Evolutionary conservation across 805 yeast genomes (phyloP), one percentile per base, ranked within the genome.

Genomic region (Candida saitoana): DNA sequence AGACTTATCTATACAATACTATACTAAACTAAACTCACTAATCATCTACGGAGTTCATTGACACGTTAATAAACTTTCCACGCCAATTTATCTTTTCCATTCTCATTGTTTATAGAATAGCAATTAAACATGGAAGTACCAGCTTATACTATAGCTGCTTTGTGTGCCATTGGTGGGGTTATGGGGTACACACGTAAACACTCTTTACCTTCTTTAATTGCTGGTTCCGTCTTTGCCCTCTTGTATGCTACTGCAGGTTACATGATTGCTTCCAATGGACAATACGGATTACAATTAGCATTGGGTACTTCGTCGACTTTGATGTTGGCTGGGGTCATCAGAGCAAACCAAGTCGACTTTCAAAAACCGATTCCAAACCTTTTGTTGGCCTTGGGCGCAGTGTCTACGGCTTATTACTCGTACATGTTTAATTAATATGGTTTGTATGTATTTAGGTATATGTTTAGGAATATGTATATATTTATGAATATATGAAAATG

Each of bases 201-300:
- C 9, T 86, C 96, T 2, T 56, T 82, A 29, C 95, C 95, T 17
- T 87, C 96, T 0, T 71, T 90, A 41, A 65, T 79, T 37, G 96
- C 91, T 1, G 97, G 97, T 31, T 49, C 77, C 7, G 62, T 80
- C 1, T 68, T 85, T 48, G 72, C 84, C 11, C 67, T 76, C 2
- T 56, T 79, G 19, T 85, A 76, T 57, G 85, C 84, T n/a, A 56
- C 69, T 44, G 82, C 88, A 2, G 91, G 95, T 14, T 86, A 87
- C 62, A 71, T 90, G 49, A 67, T 88, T 47, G 74, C 77, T 49
- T 67, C 81, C 41, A 86, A 87, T 58, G 80, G 79, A 46, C 89
- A 86, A 56, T 78, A 77, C 63, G 96, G 96, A 34, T 72, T 90
- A 49, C 90, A 86, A 58, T 59, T 84, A 14, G 96, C 96, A 0